Evolutionary conservation across 2,329 filamentous ascomycete species (phyloP), one percentile per base, ranked within the genome.

Genomic region (Fusarium stilboides): DNA sequence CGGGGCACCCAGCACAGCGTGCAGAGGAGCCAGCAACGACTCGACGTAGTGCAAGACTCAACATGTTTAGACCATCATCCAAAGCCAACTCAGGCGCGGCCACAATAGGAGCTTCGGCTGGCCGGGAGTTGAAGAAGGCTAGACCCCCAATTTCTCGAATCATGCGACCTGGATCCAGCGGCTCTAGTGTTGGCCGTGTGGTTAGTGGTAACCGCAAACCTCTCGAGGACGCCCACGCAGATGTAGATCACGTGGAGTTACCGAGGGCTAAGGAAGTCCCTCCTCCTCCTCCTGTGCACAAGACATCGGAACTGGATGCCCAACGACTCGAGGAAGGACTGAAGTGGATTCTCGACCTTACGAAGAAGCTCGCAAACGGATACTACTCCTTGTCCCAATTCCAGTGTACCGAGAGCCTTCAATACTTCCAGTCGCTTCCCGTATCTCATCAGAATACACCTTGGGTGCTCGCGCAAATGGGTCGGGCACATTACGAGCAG

Each of bases 381-480:
- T 97, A 95, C 79, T 90, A 92, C 72, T 86, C 91, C 8, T 84
- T 97, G 46, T 91, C 91, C 15, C 91, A 91, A 49, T 99, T 94
- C 77, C 90, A 92, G 72, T 93, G 93, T 70, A 83, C 88, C 22
- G 90, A 96, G 62, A 92, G 96, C 3, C 82, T 98, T 46, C 88
- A 92, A 64, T 85, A 89, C 4, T 94, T 95, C 77, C 86, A 86
- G 62, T 86, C 89, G 1, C 83, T 99, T 20, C 90, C 93, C 3
- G 83, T 88, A 31, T 82, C 85, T 7, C 95, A 98, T 74, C 90
- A 93, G 72, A 94, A 97, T 66, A 97, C 95, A 3, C 93, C 96
- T 2, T 98, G 94, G 93, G 94, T 98, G 15, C 85, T 98, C 58
- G 91, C 94, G 8, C 94, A 97, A 75, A 91, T 98, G 76, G 97